Base-by-base conservation (phyloP, 352 stramenopile genomes). In the Thalassiosira mediterranea region DNA sequence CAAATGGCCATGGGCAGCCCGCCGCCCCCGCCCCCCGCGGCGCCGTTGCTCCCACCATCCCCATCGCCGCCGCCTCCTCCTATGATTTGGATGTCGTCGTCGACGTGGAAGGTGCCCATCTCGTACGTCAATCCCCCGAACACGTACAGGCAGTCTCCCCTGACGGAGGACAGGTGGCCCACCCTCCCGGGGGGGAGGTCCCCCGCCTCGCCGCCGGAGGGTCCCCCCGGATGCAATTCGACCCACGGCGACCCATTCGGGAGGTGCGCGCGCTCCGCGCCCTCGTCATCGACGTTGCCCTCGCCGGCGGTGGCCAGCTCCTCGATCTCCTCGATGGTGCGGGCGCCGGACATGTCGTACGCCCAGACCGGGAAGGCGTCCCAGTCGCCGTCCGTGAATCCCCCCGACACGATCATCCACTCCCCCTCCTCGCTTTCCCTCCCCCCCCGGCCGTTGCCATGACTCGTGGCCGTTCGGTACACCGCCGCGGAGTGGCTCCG, bases 321-420 rank as follows among this genome's bases (percentile, higher is more conserved):
- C n/a, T n/a, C n/a, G n/a, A n/a, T n/a, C n/a, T n/a, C 52, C 26
- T 38, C 26, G 52, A 7, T 7, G 15, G 10, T 61, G 52, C 26
- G 5, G 15, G 5, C 19, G 4, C 11, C 5, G n/a, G n/a, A n/a
- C n/a, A n/a, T n/a, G n/a, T 64, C 57, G 59, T 80, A 88, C 10
- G 75, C 75, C 28, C 81, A 85, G 4, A 88, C 75, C 4, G 79
- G 79, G 32, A 88, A 88, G 2, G 54, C 75, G 23, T 54, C 69
- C 79, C 79, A 88, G 40, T 88, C 79, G 26, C 58, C 56, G 54
- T 88, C 76, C 7, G 75, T 85, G 46, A 73, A 88, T 26, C 79
- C 79, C 52, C 79, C 79, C n/a, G 71, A 83, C 21, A 88, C 56
- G 26, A 88, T 85, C 75, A 88, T 88, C 51, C 80, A 88, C 67